Conservation (phyloP, 2,329 filamentous ascomycete genomes). For the Penicillium sp. region DNA sequence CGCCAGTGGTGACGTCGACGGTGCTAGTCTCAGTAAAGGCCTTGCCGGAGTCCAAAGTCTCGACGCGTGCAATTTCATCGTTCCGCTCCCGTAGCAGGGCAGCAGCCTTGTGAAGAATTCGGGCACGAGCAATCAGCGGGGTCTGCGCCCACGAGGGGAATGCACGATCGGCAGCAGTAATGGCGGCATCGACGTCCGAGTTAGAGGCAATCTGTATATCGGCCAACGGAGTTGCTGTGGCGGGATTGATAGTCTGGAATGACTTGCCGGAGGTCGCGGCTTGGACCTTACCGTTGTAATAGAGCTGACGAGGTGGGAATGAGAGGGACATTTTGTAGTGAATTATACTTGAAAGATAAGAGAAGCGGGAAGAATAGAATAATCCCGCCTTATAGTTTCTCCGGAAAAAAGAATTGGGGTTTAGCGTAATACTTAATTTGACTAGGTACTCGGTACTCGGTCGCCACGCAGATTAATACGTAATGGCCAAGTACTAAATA, state of each 20-base stretch:
- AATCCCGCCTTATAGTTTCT: constrained; percentile 1
- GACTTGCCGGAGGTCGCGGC: constrained; percentile 57
- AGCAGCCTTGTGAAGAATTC: constrained; percentile 75
- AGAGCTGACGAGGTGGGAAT: constrained; percentile 62
- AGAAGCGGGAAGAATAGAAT: not conserved
- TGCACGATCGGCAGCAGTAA: constrained; percentile 67
- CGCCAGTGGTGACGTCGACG: constrained; percentile 78
- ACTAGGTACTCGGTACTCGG: constrained; percentile 1
- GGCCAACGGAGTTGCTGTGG: constrained; percentile 66
- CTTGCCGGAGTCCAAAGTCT: constrained; percentile 85
- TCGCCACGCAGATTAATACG: not conserved
- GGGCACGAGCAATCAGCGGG: constrained; percentile 69
- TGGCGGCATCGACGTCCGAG: constrained; percentile 67
- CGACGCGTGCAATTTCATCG: constrained; percentile 72
- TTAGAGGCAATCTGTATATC: constrained; percentile 69
- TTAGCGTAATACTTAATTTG: not conserved
- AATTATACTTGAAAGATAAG: not conserved
- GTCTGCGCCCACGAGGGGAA: constrained; percentile 76
- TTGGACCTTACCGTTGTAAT: constrained; percentile 70
- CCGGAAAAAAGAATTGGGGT: not conserved
- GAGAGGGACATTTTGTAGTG: constrained; percentile 28
- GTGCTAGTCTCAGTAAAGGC: constrained; percentile 79
- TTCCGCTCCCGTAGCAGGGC: constrained; percentile 71
- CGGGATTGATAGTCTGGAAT: constrained; percentile 72
- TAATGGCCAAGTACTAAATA: constrained; percentile 3